Evolutionary conservation across 169 alveolate species (phyloP), one percentile per base, ranked within the genome.

Genomic region (Plasmodium knowlesi): DNA sequence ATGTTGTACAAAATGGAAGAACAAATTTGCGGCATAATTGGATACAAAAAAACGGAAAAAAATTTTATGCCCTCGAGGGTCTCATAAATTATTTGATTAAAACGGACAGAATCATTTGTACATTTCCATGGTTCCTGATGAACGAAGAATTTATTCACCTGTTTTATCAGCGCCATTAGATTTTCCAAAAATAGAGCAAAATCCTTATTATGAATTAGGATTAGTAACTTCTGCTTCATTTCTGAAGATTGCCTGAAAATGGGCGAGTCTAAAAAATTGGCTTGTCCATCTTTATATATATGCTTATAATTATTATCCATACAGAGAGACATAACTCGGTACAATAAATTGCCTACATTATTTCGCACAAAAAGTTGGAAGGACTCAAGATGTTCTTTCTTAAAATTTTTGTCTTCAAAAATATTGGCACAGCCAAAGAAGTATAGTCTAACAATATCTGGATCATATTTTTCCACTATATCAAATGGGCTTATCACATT

Each of bases 401-500:
- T 86, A 86, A 53, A 86, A 86, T 86, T 86, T 22, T 76, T 86
- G 30, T 86, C 93, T n/a, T 86, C 93, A 76, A 37, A 86, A 28
- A 86, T 86, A 70, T 78, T 76, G 4, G 72, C 86, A 74, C 93
- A 41, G 22, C 93, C 93, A 34, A 86, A 28, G 70, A 86, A 86
- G 70, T 86, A 86, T 28, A 86, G 32, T 22, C 93, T 53, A 54
- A 86, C 28, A 32, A 86, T 76, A 53, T 86, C 93, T 46, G 84
- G 2, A 39, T 86, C 43, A 54, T 86, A 86, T 54, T 76, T 86
- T 54, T 73, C 10, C 39, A 86, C 54, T 32, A 86, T 50, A 2
- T 46, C 46, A 86, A 86, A 86, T 74, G 93, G 93, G 6, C 85
- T 74, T 70, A 86, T 53, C 57, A 86, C 61, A 76, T 98, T 98